A percentile compares a stretch with the other conserved stretches of the same genome.
Conservation (phyloP, 352 stramenopile genomes). For the Pythium folliculosum region DNA sequence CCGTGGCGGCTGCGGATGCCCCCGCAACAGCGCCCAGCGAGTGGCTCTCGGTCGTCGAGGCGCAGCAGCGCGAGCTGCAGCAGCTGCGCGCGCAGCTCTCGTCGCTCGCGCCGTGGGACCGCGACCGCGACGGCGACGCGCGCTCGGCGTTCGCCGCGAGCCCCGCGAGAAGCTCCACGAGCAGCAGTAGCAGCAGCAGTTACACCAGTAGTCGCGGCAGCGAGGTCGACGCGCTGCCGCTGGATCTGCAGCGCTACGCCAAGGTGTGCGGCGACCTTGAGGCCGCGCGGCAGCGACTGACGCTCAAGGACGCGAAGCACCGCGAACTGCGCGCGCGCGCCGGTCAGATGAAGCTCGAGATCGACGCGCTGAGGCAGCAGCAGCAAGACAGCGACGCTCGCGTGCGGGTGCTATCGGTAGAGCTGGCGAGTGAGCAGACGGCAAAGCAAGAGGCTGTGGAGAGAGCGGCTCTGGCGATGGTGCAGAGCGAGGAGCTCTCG, state of each 20-base stretch:
- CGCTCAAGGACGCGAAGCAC: conserved; percentile 37
- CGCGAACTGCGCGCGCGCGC: conserved; percentile 35
- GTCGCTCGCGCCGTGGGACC: neutral
- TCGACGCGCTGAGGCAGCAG: conserved; percentile 7
- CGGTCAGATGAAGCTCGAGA: conserved; percentile 21
- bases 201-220: conserved; percentile 17
- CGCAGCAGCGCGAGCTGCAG: conserved; percentile 54
- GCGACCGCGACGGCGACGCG: neutral
- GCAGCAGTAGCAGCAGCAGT: conserved; percentile 18
- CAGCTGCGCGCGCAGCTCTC: conserved; percentile 29
- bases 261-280: conserved; percentile 48
- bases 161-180: conserved; percentile 4
- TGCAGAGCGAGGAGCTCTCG: conserved; percentile 30
- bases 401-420: conserved; percentile 15
- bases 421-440: conserved; percentile 26
- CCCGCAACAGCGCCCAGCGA: conserved; percentile 11
- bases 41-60: conserved; percentile 47
- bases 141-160: conserved; percentile 15
- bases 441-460: conserved; percentile 44
- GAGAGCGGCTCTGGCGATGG: conserved; percentile 38
- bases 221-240: conserved; percentile 22
- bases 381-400: conserved; percentile 16
- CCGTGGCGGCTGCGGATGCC: neutral
- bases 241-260: conserved; percentile 47
- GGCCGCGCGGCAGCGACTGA: conserved; percentile 33